Evolutionary conservation across 305 asterid genomes (phyloP).

Genomic region (Fraxinus ornus): DNA sequence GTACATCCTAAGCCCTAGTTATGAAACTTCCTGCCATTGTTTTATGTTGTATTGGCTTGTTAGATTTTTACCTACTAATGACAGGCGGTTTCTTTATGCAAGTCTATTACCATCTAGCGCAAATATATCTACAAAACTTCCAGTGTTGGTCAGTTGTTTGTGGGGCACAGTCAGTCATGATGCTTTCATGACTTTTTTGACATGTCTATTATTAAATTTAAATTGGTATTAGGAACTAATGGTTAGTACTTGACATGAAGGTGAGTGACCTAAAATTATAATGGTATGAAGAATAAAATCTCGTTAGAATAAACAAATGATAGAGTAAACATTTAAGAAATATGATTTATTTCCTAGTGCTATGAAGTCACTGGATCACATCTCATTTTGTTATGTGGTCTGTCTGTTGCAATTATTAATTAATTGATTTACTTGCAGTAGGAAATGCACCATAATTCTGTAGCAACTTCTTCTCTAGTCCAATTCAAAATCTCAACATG

Average conservation of each 20-base stretch:
- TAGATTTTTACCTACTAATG: background rate
- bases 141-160: background rate
- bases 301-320: background rate
- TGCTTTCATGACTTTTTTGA: background rate
- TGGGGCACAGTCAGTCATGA: slow-evolving; percentile 1
- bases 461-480: slow-evolving; percentile 15
- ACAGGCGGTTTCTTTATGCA: background rate
- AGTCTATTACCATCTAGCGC: background rate
- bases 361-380: background rate
- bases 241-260: background rate
- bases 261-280: background rate
- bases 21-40: background rate
- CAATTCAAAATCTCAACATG: slow-evolving; percentile 12
- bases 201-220: background rate
- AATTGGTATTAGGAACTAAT: background rate
- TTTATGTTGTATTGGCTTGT: background rate
- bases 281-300: background rate
- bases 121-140: background rate
- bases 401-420: background rate
- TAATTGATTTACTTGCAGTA: slow-evolving; percentile 1
- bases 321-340: background rate
- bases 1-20: slow-evolving; percentile 5
- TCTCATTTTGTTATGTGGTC: slow-evolving; percentile 1
- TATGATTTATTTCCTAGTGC: background rate
- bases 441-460: slow-evolving; percentile 7